phyloP scores from a whole-genome alignment of 805 yeast genomes.

The Metschnikowia shivogae region DNA sequence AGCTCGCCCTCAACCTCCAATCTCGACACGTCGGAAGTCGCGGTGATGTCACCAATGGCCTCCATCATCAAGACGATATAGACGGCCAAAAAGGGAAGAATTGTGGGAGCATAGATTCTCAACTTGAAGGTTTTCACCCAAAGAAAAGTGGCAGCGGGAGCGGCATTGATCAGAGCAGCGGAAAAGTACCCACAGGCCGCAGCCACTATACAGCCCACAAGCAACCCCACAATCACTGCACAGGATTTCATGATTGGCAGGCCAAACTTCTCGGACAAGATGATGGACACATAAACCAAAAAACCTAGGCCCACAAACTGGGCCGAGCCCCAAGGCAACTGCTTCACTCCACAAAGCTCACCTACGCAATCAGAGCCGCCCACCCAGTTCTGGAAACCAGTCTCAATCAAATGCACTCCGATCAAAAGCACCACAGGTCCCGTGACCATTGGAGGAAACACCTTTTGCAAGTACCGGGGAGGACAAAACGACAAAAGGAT shows the following conservation, averaged over 20 bases:
- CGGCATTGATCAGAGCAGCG: slow-evolving; percentile 50
- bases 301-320: slow-evolving; percentile 83
- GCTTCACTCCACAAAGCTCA: slow-evolving; percentile 8
- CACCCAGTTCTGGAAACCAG: slow-evolving; percentile 12
- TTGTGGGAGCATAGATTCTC: slow-evolving; percentile 75
- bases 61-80: slow-evolving; percentile 84
- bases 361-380: slow-evolving; percentile 12
- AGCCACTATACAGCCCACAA: slow-evolving; percentile 86
- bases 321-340: slow-evolving; percentile 77
- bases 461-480: slow-evolving; percentile 8
- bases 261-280: slow-evolving; percentile 79
- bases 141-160: slow-evolving; percentile 82
- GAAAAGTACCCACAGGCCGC: slow-evolving; percentile 84
- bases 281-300: slow-evolving; percentile 67
- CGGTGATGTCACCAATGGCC: slow-evolving; percentile 91
- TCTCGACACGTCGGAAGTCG: slow-evolving; percentile 86
- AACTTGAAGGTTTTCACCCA: slow-evolving; percentile 85
- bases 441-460: slow-evolving; percentile 12
- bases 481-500: slow-evolving; percentile 9
- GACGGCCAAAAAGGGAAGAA: slow-evolving; percentile 77
- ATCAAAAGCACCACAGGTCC: slow-evolving; percentile 14
- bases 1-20: slow-evolving; percentile 74
- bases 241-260: slow-evolving; percentile 92
- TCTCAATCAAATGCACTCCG: slow-evolving; percentile 9
- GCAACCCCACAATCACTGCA: slow-evolving; percentile 79